Percentiles rank a stretch among this genome's conserved stretches.
Conservation (phyloP, 129 eudicot genomes). For the Chrysanthemum makinoi region DNA sequence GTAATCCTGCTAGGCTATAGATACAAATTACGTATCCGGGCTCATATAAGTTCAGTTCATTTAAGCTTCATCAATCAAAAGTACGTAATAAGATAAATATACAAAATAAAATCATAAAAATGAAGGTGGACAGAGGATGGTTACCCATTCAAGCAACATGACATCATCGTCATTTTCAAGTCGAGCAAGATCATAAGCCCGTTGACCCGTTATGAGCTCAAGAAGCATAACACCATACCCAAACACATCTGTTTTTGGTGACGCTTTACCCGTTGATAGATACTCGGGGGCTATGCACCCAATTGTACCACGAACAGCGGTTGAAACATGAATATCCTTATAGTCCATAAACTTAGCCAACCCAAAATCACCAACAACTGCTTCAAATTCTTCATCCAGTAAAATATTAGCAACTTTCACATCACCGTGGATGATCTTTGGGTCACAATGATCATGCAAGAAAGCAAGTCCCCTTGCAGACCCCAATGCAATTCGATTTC, state of each 20-base stretch:
- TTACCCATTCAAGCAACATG: constrained; percentile 77
- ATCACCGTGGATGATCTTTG: constrained; percentile 75
- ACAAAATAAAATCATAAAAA: not conserved
- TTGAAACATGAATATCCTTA: constrained; percentile 78
- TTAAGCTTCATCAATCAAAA: no score
- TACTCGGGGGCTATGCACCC: constrained; percentile 87
- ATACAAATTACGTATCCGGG: no score
- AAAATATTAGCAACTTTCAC: constrained; percentile 78
- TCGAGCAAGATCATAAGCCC: constrained; percentile 74
- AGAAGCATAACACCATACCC: constrained; percentile 88
- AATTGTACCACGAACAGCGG: constrained; percentile 79
- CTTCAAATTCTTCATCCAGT: constrained; percentile 77
- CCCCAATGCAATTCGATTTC: constrained; percentile 66
- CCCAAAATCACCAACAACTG: constrained; percentile 76
- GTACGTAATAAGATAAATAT: not conserved
- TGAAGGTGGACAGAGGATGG: not conserved
- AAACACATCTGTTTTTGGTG: constrained; percentile 81
- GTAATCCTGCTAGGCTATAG: no score
- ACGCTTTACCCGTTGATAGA: constrained; percentile 69
- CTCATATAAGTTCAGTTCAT: no score
- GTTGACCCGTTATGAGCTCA: constrained; percentile 76
- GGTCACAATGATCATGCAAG: constrained; percentile 76
- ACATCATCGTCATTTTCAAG: constrained; percentile 65
- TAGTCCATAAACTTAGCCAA: constrained; percentile 76
- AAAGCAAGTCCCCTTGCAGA: constrained; percentile 72